Conservation (phyloP, 305 asterid genomes). For the Fraxinus xanthoxyloides region DNA sequence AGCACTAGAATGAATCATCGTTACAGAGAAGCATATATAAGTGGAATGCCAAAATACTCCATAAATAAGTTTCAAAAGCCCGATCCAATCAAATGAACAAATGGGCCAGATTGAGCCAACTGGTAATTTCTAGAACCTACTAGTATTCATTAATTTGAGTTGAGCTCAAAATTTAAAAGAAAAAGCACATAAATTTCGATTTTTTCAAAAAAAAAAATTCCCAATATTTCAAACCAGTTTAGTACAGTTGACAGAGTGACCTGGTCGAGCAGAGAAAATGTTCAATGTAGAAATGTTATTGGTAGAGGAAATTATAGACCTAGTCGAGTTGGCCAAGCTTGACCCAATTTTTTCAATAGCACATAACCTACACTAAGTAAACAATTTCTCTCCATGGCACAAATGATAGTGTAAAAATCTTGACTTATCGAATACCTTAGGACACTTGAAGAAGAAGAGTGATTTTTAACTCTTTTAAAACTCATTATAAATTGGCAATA, state of each 20-base stretch:
- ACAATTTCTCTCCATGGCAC: no score
- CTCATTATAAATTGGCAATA: not conserved
- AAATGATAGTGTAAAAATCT: no score
- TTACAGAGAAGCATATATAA: no score
- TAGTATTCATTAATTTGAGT: not conserved
- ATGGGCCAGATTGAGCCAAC: not conserved
- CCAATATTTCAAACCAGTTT: not conserved
- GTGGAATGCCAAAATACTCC: not conserved
- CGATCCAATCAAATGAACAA: not conserved
- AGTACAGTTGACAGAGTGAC: slow-evolving; percentile 22
- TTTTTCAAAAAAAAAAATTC: no score
- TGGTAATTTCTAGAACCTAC: not conserved
- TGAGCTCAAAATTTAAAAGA: not conserved
- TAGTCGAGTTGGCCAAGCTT: no score
- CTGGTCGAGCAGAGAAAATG: not conserved
- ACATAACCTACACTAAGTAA: no score
- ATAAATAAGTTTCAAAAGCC: not conserved
- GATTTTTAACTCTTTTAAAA: no score
- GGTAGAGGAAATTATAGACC: no score
- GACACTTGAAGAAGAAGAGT: not conserved
- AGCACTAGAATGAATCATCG: no score
- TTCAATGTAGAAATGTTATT: not conserved
- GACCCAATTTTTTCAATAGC: no score
- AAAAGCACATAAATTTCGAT: not conserved
- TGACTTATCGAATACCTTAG: no score